Conservation (phyloP, 306 rosid genomes). For the Inga oerstediana region DNA sequence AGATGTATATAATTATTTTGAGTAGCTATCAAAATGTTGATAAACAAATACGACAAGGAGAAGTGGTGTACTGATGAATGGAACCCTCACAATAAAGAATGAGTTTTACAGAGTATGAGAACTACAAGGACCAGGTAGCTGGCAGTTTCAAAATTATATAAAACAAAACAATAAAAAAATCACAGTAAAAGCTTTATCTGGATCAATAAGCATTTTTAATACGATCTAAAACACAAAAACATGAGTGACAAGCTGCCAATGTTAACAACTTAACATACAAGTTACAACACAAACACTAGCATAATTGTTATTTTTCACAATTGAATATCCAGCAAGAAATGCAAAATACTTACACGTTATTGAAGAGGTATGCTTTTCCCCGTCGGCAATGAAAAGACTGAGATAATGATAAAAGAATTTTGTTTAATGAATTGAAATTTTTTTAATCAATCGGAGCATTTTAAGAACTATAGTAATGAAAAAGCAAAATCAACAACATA, state of each 20-base stretch:
- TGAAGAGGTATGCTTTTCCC: conserved; percentile 88
- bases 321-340: conserved; percentile 16
- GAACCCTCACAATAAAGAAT: conserved; percentile 7
- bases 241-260: background rate
- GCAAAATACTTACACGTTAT: conserved; percentile 68
- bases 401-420: conserved; percentile 30
- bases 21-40: background rate
- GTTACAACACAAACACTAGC: background rate
- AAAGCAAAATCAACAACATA: conserved; percentile 25
- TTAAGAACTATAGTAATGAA: conserved; percentile 12
- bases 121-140: background rate
- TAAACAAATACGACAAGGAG: background rate
- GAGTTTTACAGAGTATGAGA: conserved; percentile 20
- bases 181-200: conserved; percentile 3
- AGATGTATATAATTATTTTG: background rate
- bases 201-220: background rate
- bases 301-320: conserved; percentile 12
- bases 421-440: conserved; percentile 29
- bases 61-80: background rate
- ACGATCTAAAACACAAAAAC: background rate
- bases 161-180: background rate
- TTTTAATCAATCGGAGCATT: conserved; percentile 27
- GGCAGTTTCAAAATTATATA: conserved; percentile 1
- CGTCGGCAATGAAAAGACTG: conserved; percentile 74
- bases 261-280: background rate